phyloP scores from a whole-genome alignment of 768 basidiomycete genomes.

The Lepiota brunneoincarnata region DNA sequence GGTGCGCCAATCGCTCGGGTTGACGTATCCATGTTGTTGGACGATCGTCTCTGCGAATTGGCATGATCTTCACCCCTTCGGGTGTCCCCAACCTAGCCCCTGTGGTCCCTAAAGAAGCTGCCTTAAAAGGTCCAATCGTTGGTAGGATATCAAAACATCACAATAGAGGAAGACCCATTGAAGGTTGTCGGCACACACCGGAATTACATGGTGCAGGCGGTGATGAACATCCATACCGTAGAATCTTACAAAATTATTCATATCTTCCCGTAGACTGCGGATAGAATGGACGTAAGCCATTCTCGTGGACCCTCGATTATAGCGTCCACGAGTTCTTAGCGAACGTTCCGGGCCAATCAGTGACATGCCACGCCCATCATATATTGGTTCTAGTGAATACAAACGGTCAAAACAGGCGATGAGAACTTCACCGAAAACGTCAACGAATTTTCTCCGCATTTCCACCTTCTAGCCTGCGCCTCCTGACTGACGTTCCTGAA shows the following conservation, averaged over 20 bases:
- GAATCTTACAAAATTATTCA: conserved; percentile 1
- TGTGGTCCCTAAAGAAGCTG: conserved; percentile 3
- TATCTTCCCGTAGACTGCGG: conserved; percentile 5
- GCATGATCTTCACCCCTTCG: conserved; percentile 6
- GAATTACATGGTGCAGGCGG: conserved; percentile 5
- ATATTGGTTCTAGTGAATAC: conserved; percentile 7
- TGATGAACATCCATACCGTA: conserved; percentile 7
- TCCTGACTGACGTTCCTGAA: conserved; percentile 42
- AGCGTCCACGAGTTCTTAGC: background rate
- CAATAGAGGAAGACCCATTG: background rate
- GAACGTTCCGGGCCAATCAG: background rate
- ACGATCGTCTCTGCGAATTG: conserved; percentile 2
- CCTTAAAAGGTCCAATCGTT: background rate
- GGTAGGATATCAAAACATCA: conserved; percentile 2
- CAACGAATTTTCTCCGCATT: conserved; percentile 54
- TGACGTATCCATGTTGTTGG: background rate
- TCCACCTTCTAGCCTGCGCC: conserved; percentile 57
- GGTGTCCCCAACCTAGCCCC: background rate
- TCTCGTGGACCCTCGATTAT: background rate
- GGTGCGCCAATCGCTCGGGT: conserved; percentile 5
- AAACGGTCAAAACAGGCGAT: background rate
- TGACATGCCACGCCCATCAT: background rate
- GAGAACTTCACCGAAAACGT: conserved; percentile 13
- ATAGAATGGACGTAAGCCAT: background rate
- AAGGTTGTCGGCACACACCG: conserved; percentile 10